Base-by-base conservation (phyloP, 768 basidiomycete genomes). In the Boletus reticulatus region DNA sequence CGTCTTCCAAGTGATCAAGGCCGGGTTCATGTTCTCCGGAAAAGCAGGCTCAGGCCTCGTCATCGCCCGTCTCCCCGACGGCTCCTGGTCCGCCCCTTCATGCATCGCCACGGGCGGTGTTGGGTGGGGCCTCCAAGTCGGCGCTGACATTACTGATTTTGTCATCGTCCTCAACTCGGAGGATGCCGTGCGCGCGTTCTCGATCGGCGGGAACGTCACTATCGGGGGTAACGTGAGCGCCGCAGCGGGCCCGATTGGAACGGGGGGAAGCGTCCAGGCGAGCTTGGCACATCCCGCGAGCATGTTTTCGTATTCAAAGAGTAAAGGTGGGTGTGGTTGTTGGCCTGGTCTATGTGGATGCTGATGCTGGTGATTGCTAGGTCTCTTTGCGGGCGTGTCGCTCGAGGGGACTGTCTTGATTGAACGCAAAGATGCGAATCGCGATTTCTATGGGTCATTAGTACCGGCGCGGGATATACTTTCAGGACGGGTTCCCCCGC, bases 241-340 rank as follows among this genome's bases (percentile, higher is more conserved):
- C 2, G 78, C 87, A 0, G 94, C 94, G 8, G 95, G 95, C 1
- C 95, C 95, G 0, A 89, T 98, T 56, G 96, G 95, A 1, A 97
- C 96, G 0, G 95, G 95, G 6, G 96, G 91, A 4, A 89, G 90
- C 56, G 84, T 97, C 0, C 88, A 94, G 63, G 85, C 94, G 1
- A 85, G 84, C 4, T 77, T 96, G 41, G 92, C 94, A 6, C 92
- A 95, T 72, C 96, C 96, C 0, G 87, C 95, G 19, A 94, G 94
- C 6, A 95, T 98, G 92, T 99, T 97, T 74, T 93, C 91, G 58
- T 96, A 97, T 71, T 94, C 92, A 11, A 92, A 94, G 73, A 94
- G 92, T 13, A 95, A 94, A 75, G 94, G 93, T 92, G 62, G 55
- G 82, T n/a, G 29, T 8, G 5, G 22, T 17, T 4, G 4, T 16